phyloP scores from a whole-genome alignment of 2,329 filamentous ascomycete genomes.

The Trichoderma sp. region DNA sequence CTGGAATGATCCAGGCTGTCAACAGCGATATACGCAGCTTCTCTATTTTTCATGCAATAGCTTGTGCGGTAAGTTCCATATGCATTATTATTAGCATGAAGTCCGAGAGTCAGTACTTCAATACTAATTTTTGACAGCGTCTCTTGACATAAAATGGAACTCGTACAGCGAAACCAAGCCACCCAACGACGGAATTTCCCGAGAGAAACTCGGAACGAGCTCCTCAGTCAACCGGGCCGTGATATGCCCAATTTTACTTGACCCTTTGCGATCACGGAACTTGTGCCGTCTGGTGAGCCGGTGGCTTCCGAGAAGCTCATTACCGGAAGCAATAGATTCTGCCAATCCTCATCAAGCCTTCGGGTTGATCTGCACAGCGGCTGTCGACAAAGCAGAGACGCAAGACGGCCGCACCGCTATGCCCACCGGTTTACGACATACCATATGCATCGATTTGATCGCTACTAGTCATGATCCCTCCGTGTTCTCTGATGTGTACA shows the following conservation, averaged over 20 bases:
- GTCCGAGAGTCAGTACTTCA: background rate
- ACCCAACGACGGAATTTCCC: background rate
- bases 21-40: background rate
- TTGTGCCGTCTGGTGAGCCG: background rate
- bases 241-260: too few species aligned
- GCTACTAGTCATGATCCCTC: too few species aligned
- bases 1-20: background rate
- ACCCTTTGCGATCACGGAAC: background rate
- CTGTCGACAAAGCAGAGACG: too few species aligned
- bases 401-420: too few species aligned
- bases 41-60: too few species aligned
- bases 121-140: background rate
- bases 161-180: background rate
- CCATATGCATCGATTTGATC: too few species aligned
- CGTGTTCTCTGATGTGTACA: too few species aligned
- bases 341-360: too few species aligned
- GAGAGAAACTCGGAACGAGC: background rate
- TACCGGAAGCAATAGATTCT: too few species aligned
- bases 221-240: background rate
- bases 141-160: background rate
- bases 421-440: too few species aligned
- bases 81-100: background rate
- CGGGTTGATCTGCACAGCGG: too few species aligned
- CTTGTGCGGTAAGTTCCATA: background rate
- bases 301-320: background rate